Conservation (phyloP, 192 early-diverging fungal species). For the Linnemannia elongata region DNA sequence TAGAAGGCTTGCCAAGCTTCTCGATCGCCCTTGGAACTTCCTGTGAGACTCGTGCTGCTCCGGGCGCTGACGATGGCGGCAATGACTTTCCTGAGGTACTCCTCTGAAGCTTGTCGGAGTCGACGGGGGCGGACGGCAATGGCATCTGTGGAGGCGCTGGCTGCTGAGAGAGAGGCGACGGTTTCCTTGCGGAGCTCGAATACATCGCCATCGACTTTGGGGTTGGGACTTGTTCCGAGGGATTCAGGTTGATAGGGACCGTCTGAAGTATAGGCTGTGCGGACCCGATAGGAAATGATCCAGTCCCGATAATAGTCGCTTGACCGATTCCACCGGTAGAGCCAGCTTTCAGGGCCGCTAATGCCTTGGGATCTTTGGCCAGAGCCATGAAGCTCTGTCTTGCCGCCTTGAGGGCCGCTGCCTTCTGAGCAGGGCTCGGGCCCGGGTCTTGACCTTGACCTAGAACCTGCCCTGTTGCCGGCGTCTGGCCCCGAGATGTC, state of each 20-base stretch:
- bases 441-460: slow-evolving; percentile 38
- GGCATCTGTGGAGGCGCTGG: neutral
- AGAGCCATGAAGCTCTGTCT: slow-evolving; percentile 54
- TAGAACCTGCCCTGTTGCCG: slow-evolving; percentile 13
- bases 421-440: slow-evolving; percentile 40
- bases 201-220: slow-evolving; percentile 3
- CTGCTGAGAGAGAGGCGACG: neutral
- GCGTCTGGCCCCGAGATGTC: slow-evolving; percentile 25
- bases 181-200: slow-evolving; percentile 1
- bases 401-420: slow-evolving; percentile 50
- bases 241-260: slow-evolving; percentile 28
- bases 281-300: slow-evolving; percentile 58
- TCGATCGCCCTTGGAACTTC: slow-evolving; percentile 21
- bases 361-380: slow-evolving; percentile 55
- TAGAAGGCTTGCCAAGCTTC: slow-evolving; percentile 50
- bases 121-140: slow-evolving; percentile 5
- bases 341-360: slow-evolving; percentile 58
- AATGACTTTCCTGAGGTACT: slow-evolving; percentile 39
- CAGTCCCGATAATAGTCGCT: slow-evolving; percentile 60
- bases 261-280: slow-evolving; percentile 48
- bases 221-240: slow-evolving; percentile 4
- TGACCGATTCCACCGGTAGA: slow-evolving; percentile 57
- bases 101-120: slow-evolving; percentile 46
- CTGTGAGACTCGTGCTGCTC: slow-evolving; percentile 5
- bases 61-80: slow-evolving; percentile 27